These are phyloP conservation scores for Penicillium sp. DNA, from an alignment of 2,329 filamentous ascomycete species.

Conservation along the genomic window DNA sequence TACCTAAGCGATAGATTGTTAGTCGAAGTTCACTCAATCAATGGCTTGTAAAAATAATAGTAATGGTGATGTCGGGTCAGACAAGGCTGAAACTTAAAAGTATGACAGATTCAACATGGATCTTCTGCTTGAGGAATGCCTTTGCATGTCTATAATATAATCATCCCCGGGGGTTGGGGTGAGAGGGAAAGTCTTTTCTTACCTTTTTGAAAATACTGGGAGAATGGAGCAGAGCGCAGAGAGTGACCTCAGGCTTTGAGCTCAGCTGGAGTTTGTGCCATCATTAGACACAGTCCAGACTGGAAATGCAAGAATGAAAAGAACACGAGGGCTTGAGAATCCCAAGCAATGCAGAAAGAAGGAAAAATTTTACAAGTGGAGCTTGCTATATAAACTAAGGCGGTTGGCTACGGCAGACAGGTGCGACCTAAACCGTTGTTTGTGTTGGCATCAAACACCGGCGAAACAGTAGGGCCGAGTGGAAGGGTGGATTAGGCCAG, in stretches of 20 bases:
- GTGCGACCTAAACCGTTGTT: background rate
- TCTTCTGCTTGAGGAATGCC: conserved; percentile 67
- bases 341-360: conserved; percentile 4
- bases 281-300: conserved; percentile 8
- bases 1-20: conserved; percentile 35
- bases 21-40: conserved; percentile 27
- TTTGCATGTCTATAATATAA: conserved; percentile 61
- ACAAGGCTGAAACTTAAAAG: conserved; percentile 66
- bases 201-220: conserved; percentile 46
- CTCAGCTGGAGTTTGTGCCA: conserved; percentile 1
- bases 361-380: conserved; percentile 13
- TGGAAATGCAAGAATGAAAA: background rate
- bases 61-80: conserved; percentile 45
- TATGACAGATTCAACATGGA: conserved; percentile 60
- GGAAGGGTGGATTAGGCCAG: too few relatives aligned
- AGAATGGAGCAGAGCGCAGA: background rate
- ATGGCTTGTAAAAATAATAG: conserved; percentile 18
- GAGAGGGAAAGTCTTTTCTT: conserved; percentile 19
- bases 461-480: conserved; percentile 1
- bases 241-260: background rate
- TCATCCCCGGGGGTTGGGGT: conserved; percentile 46
- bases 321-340: conserved; percentile 1
- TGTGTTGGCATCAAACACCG: conserved; percentile 12
- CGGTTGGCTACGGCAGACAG: conserved; percentile 3
- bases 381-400: conserved; percentile 9